Evolutionary conservation across 129 eudicot genomes (phyloP), one percentile per base, ranked within the genome.

Genomic region (Lactuca sativa): DNA sequence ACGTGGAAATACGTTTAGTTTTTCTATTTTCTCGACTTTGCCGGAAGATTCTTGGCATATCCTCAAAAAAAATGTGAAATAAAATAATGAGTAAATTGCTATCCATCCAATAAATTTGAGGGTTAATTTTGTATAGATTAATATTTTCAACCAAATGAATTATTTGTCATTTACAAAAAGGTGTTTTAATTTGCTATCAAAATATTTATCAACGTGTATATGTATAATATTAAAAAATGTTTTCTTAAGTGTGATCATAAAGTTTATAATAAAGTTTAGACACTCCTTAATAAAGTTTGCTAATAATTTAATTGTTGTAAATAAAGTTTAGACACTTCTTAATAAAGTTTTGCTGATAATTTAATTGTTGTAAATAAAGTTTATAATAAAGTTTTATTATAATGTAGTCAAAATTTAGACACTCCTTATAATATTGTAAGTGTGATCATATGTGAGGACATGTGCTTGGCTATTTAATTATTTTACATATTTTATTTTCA

Each of bases 21-120:
- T 18, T 44, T 37, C 18, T 6, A 9, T 13, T 11, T 66, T 67
- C 74, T 76, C 21, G 75, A 60, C 4, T 16, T 47, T 69, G 64
- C 64, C 65, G 75, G 80, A 76, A 76, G 75, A 76, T 76, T 76
- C 80, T 37, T 4, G 49, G 80, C 75, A 76, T 69, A 76, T 76
- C 25, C 80, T 52, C 13, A 0, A 4, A n/a, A 6, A 36, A 52
- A 53, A 9, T 9, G 32, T 40, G 5, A 9, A 57, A 57, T 47
- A 47, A 3, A 47, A 47, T 47, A 47, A 43, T 47, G 52, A 10
- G 52, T 47, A 47, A 44, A 44, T 44, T 44, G 14, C 6, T 44
- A 10, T 36, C 38, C 5, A 36, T 36, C 38, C 6, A 36, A 36
- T 25, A 36, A 36, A 4, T 36, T 36, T 36, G 38, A 36, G 38